Conservation (phyloP, 140 eudicot genomes). For the Oenanthe javanica region DNA sequence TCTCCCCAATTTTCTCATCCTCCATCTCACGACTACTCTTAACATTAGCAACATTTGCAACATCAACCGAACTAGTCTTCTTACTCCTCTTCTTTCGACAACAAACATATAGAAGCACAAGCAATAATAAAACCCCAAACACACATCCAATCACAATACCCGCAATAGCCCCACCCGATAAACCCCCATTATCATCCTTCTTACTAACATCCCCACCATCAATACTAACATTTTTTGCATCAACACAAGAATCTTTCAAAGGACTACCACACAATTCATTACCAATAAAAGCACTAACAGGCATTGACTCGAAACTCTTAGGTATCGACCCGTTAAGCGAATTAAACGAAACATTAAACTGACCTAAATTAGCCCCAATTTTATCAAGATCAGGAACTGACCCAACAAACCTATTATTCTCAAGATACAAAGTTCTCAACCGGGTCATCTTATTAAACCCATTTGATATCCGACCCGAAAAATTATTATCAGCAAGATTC, state of each 20-base stretch:
- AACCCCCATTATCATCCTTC: slow-evolving; percentile 26
- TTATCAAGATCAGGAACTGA: slow-evolving; percentile 41
- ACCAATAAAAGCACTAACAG: slow-evolving; percentile 49
- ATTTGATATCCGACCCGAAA: slow-evolving; percentile 46
- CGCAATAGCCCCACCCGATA: slow-evolving; percentile 85
- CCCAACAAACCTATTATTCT: slow-evolving; percentile 54
- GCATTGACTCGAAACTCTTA: slow-evolving; percentile 27
- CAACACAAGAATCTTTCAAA: slow-evolving; percentile 35
- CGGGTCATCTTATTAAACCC: slow-evolving; percentile 53
- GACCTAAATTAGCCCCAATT: slow-evolving; percentile 29
- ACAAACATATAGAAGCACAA: slow-evolving; percentile 32
- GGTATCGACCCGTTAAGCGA: slow-evolving; percentile 66
- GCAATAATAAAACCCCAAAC: slow-evolving; percentile 36
- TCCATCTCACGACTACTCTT: slow-evolving; percentile 25
- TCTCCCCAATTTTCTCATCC: slow-evolving; percentile 42
- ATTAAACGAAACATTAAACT: slow-evolving; percentile 69
- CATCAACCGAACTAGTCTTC: slow-evolving; percentile 45
- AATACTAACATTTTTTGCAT: slow-evolving; percentile 14
- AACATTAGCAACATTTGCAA: slow-evolving; percentile 29
- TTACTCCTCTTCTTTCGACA: slow-evolving; percentile 45
- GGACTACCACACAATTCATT: slow-evolving; percentile 65
- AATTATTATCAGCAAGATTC: slow-evolving; percentile 52
- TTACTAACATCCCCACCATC: slow-evolving; percentile 15
- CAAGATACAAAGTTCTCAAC: slow-evolving; percentile 48
- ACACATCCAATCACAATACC: slow-evolving; percentile 80